These are phyloP conservation scores for Saccharomyces hybrid DNA, from an alignment of 1,139 yeast species.

Conservation along the genomic window DNA sequence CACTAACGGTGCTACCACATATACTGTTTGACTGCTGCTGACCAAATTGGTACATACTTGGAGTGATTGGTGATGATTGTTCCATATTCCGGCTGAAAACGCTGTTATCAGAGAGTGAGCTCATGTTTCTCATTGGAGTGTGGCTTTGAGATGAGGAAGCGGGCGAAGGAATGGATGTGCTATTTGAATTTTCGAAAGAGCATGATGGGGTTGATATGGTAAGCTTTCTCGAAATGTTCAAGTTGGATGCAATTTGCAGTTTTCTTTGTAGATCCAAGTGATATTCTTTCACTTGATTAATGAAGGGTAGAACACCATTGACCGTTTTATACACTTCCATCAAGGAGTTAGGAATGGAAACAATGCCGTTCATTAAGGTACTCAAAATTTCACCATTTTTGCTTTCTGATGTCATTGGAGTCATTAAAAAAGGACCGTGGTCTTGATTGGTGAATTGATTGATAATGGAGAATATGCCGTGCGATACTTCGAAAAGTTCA, in stretches of 20 bases:
- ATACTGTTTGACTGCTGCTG: slow-evolving; percentile 9
- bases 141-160: slow-evolving; percentile 21
- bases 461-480: slow-evolving; percentile 27
- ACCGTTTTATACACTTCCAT: slow-evolving; percentile 24
- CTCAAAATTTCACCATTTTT: slow-evolving; percentile 23
- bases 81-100: slow-evolving; percentile 21
- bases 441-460: slow-evolving; percentile 28
- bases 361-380: slow-evolving; percentile 22
- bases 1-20: slow-evolving; percentile 16
- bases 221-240: slow-evolving; percentile 21
- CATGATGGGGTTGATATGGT: slow-evolving; percentile 7
- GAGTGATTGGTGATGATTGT: slow-evolving; percentile 25
- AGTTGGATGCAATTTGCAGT: slow-evolving; percentile 22
- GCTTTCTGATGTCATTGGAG: slow-evolving; percentile 23
- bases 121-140: slow-evolving; percentile 27
- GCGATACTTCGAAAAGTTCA: slow-evolving; percentile 28
- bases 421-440: slow-evolving; percentile 28
- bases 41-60: slow-evolving; percentile 22
- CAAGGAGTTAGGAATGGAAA: slow-evolving; percentile 22
- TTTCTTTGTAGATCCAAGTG: slow-evolving; percentile 22
- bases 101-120: slow-evolving; percentile 24
- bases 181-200: slow-evolving; percentile 6
- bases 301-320: slow-evolving; percentile 21
- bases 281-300: slow-evolving; percentile 20
- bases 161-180: slow-evolving; percentile 17